A percentile compares a stretch with the other conserved stretches of the same genome.
Evolutionary conservation across 352 stramenopile genomes (phyloP).

Genomic region (Plasmopara viticola): DNA sequence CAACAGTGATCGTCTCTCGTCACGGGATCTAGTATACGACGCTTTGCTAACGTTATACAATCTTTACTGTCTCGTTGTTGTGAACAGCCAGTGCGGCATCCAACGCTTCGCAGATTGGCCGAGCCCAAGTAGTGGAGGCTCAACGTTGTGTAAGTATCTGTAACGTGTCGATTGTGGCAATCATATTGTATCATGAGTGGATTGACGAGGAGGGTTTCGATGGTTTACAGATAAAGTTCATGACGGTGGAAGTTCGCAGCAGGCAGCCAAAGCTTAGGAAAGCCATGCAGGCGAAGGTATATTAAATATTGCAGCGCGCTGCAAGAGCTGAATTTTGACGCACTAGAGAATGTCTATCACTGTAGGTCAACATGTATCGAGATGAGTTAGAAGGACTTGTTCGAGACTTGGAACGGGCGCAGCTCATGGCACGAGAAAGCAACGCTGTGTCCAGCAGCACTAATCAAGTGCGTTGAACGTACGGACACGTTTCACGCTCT

Average conservation of each 20-base stretch:
- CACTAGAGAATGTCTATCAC: neutral
- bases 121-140: slow-evolving; percentile 60
- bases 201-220: neutral
- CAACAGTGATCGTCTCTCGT: neutral
- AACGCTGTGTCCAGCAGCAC: slow-evolving; percentile 23
- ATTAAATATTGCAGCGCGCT: neutral
- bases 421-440: slow-evolving; percentile 53
- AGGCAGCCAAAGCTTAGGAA: slow-evolving; percentile 53
- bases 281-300: slow-evolving; percentile 66
- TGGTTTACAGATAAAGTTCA: slow-evolving; percentile 58
- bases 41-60: slow-evolving; percentile 10
- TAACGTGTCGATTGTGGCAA: neutral
- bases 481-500: neutral
- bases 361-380: slow-evolving; percentile 59
- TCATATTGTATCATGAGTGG: neutral
- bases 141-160: slow-evolving; percentile 51
- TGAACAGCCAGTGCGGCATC: slow-evolving; percentile 23
- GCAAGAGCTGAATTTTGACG: neutral
- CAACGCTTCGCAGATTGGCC: slow-evolving; percentile 44
- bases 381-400: slow-evolving; percentile 63
- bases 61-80: neutral
- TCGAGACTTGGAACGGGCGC: slow-evolving; percentile 61
- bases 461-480: slow-evolving; percentile 22
- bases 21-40: slow-evolving; percentile 1
- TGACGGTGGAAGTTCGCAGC: slow-evolving; percentile 69